Base-by-base conservation (phyloP, 2,329 filamentous ascomycete genomes). In the Cladobotryum protrusum region DNA sequence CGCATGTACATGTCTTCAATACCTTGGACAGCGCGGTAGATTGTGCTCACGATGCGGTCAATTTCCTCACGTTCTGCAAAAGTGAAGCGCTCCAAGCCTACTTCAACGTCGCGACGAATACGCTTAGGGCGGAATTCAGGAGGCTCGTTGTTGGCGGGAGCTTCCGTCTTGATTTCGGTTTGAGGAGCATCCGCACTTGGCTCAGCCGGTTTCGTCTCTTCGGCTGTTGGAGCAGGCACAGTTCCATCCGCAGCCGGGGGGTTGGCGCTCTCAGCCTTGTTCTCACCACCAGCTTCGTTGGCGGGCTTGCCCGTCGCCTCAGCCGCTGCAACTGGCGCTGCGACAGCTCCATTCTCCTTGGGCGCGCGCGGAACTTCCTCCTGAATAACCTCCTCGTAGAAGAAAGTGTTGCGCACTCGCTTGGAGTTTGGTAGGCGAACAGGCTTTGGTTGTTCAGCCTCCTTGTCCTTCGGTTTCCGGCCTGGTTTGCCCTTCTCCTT, bases 1-100 rank as follows among this genome's bases (percentile, higher is more conserved):
- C 93, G 83, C 74, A 90, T 91, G 60, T 87, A 85, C 57, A 89
- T 82, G 55, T 96, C 90, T 42, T 89, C 84, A 19, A 96, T 88
- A 34, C 83, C 82, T 58, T 91, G 85, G 47, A 97, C 83, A 1
- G 89, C 85, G 51, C 85, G 82, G 68, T 96, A 90, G 56, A 97
- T 86, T 36, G 88, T 83, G 48, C 86, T 85, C 19, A 88, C 88
- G 55, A 99, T 89, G 49, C 83, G 83, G 63, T 96, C 89, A 40
- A 97, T 79, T 49, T 95, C 83, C 3, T 76, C 78, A 48, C 86
- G 83, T 54, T 81, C 76, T 2, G 82, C 83, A 56, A 85, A 85
- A 52, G 74, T 76, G 68, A 87, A 92, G 52, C 88, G 80, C 68
- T 93, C 88, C 1, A 81, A 73, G 1, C 88, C 88, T 41, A 93